Evolutionary conservation across 345 rosid genomes (phyloP).

Genomic region (Citrus cavaleriei): DNA sequence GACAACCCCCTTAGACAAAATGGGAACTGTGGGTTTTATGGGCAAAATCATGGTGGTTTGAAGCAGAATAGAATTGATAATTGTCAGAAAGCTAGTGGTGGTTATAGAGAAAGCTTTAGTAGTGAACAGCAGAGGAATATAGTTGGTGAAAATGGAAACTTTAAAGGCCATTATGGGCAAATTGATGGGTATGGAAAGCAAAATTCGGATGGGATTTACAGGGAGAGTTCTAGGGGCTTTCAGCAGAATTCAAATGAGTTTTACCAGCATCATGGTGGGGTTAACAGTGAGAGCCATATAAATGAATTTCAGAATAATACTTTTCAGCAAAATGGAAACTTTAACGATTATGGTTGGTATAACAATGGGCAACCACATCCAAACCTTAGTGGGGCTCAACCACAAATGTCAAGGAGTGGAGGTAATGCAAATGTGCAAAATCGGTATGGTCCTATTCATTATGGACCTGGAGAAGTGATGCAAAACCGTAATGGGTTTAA

Average conservation of each 20-base stretch:
- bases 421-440: neutral
- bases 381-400: neutral
- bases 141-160: conserved; percentile 12
- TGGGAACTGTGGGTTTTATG: conserved; percentile 19
- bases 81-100: conserved; percentile 6
- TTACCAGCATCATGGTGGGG: conserved; percentile 8
- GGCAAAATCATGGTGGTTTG: conserved; percentile 9
- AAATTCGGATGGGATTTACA: neutral
- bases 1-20: conserved; percentile 10
- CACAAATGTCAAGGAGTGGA: neutral
- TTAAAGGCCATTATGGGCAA: conserved; percentile 9
- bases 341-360: neutral
- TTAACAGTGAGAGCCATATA: conserved; percentile 9
- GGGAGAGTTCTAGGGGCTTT: neutral
- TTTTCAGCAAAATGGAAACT: conserved; percentile 13
- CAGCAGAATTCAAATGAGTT: conserved; percentile 5
- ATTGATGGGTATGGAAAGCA: neutral
- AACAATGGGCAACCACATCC: neutral
- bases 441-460: too few species aligned
- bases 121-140: conserved; percentile 11
- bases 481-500: conserved; percentile 6
- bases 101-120: conserved; percentile 13
- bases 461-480: neutral
- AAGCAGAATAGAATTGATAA: neutral
- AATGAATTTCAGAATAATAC: conserved; percentile 13